phyloP scores from a whole-genome alignment of 2,329 filamentous ascomycete species.

The Tolypocladium ovalisporum region DNA sequence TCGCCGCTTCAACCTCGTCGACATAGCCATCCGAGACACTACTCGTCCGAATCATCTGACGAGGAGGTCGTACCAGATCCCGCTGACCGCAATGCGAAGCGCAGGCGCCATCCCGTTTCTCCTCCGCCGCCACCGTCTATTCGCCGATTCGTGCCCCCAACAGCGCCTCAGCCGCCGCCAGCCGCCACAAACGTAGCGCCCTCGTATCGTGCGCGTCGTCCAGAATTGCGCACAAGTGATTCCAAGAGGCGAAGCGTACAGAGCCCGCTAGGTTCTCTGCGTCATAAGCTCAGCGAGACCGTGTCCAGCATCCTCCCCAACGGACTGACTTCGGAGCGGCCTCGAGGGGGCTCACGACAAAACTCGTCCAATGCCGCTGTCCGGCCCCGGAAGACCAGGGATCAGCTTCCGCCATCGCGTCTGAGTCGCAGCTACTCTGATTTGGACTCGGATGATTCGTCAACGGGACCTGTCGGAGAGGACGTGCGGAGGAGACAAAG shows the following conservation, averaged over 20 bases:
- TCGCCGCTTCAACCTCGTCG: conserved; percentile 24
- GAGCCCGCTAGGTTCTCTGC: conserved; percentile 26
- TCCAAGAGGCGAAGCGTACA: conserved; percentile 21
- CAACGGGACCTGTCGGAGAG: conserved; percentile 21
- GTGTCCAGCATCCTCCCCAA: conserved; percentile 31
- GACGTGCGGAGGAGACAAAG: conserved; percentile 14
- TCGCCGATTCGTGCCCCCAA: conserved; percentile 21
- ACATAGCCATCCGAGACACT: conserved; percentile 38
- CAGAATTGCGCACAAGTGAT: conserved; percentile 24
- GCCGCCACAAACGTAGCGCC: conserved; percentile 11
- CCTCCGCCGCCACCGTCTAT: conserved; percentile 18
- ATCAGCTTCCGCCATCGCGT: conserved; percentile 28
- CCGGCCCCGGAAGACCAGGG: conserved; percentile 25
- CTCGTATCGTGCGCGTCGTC: conserved; percentile 20
- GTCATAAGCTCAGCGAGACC: conserved; percentile 33
- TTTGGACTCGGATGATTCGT: conserved; percentile 22
- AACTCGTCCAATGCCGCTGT: conserved; percentile 18
- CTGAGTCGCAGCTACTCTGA: conserved; percentile 32
- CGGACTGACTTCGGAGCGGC: conserved; percentile 20
- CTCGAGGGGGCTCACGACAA: conserved; percentile 24
- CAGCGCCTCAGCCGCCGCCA: conserved; percentile 16
- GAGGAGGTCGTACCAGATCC: conserved; percentile 20
- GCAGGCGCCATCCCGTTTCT: conserved; percentile 14
- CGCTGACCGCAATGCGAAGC: conserved; percentile 12
- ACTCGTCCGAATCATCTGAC: conserved; percentile 30